A percentile compares a stretch with the other conserved stretches of the same genome.
These are phyloP conservation scores for Kurtzmaniella fragi DNA, from an alignment of 805 yeast genomes.

Conservation along the genomic window DNA sequence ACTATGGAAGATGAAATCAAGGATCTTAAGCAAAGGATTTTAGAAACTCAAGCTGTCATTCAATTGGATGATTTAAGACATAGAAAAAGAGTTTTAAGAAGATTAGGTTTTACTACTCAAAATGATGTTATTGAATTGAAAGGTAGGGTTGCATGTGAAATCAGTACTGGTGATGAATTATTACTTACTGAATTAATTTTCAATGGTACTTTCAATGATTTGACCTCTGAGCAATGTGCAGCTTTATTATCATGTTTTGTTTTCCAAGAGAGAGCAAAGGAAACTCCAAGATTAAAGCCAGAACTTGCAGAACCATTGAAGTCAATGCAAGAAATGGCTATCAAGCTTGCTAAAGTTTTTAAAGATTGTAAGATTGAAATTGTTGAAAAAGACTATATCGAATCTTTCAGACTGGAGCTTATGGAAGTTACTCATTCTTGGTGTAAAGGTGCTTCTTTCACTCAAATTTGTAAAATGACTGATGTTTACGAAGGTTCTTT, in stretches of 20 bases:
- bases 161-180: slow-evolving; percentile 84
- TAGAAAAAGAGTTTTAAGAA: slow-evolving; percentile 87
- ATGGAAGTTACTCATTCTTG: slow-evolving; percentile 97
- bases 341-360: slow-evolving; percentile 81
- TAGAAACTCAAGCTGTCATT: slow-evolving; percentile 83
- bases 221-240: slow-evolving; percentile 87
- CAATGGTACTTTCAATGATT: slow-evolving; percentile 90
- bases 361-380: slow-evolving; percentile 87
- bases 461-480: slow-evolving; percentile 97
- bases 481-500: slow-evolving; percentile 97
- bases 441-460: slow-evolving; percentile 95
- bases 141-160: slow-evolving; percentile 97
- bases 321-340: slow-evolving; percentile 85
- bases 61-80: slow-evolving; percentile 92
- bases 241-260: slow-evolving; percentile 91
- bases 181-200: slow-evolving; percentile 86
- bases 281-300: slow-evolving; percentile 77
- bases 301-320: slow-evolving; percentile 91
- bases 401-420: slow-evolving; percentile 83
- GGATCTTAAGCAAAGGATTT: slow-evolving; percentile 56
- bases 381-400: slow-evolving; percentile 88
- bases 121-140: slow-evolving; percentile 90
- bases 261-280: slow-evolving; percentile 93
- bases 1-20: slow-evolving; percentile 56
- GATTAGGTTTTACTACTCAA: slow-evolving; percentile 83